Evolutionary conservation across 805 yeast genomes (phyloP).

Genomic region (Candida chauliodis): DNA sequence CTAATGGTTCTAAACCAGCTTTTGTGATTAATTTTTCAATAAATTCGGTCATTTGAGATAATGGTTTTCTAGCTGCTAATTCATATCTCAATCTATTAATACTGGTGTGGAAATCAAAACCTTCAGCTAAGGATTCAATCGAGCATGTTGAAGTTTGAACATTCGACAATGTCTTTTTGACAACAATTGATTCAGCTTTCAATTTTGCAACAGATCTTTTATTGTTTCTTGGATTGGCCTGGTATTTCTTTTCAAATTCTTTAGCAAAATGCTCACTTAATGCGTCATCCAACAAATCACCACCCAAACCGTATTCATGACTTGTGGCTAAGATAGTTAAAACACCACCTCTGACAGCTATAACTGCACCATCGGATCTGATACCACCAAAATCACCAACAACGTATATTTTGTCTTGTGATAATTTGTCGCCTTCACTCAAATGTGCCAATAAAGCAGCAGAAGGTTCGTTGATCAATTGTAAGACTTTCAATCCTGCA

Average conservation of each 20-base stretch:
- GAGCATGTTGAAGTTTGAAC: constrained; percentile 87
- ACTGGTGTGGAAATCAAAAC: constrained; percentile 87
- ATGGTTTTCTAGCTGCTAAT: constrained; percentile 74
- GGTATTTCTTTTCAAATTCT: constrained; percentile 88
- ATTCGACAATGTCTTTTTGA: constrained; percentile 89
- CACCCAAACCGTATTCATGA: constrained; percentile 82
- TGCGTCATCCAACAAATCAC: constrained; percentile 77
- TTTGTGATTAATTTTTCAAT: constrained; percentile 70
- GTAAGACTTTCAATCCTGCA: constrained; percentile 78
- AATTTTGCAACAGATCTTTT: constrained; percentile 88
- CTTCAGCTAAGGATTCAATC: constrained; percentile 91
- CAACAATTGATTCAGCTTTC: constrained; percentile 72
- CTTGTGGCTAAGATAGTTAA: constrained; percentile 83
- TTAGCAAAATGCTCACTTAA: constrained; percentile 82
- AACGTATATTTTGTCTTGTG: constrained; percentile 71
- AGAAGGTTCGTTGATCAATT: constrained; percentile 87
- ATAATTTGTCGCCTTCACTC: constrained; percentile 44
- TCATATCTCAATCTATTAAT: constrained; percentile 94
- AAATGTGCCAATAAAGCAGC: constrained; percentile 87
- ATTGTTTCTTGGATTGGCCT: constrained; percentile 74
- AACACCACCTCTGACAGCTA: constrained; percentile 91
- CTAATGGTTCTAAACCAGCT: constrained; percentile 81
- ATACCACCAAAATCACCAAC: constrained; percentile 97
- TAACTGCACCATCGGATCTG: constrained; percentile 89
- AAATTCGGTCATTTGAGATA: constrained; percentile 72